Conservation (phyloP, 2,329 filamentous ascomycete genomes). For the Polytolypa hystricis region DNA sequence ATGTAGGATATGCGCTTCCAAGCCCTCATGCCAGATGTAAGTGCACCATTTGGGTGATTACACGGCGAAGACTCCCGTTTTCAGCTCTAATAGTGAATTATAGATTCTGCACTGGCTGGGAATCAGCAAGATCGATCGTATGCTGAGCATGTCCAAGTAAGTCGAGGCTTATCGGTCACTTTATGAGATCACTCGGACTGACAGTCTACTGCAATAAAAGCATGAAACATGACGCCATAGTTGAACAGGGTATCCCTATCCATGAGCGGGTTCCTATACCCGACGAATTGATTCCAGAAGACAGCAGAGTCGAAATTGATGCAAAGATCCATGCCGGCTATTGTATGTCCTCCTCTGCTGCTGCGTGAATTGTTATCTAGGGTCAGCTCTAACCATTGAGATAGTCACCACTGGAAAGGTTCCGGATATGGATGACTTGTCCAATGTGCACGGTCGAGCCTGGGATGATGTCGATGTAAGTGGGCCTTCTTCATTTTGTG, state of each 20-base stretch:
- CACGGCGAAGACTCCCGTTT: slow-evolving; percentile 7
- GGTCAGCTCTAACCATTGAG: too few species aligned
- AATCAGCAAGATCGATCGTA: slow-evolving; percentile 95
- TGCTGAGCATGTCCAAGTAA: slow-evolving; percentile 97
- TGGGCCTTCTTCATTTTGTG: too few species aligned
- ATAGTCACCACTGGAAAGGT: slow-evolving; percentile 73
- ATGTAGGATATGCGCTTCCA: slow-evolving; percentile 78
- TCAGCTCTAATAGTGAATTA: not conserved
- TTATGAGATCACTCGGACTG: not conserved
- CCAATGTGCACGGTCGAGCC: slow-evolving; percentile 70
- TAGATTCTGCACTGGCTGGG: slow-evolving; percentile 89
- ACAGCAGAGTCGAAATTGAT: slow-evolving; percentile 96
- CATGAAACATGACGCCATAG: slow-evolving; percentile 44
- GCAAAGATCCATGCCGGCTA: slow-evolving; percentile 91
- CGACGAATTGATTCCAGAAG: slow-evolving; percentile 84
- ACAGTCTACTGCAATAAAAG: slow-evolving; percentile 8
- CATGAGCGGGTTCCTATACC: slow-evolving; percentile 84
- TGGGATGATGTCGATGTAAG: slow-evolving; percentile 54
- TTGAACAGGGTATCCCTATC: slow-evolving; percentile 54
- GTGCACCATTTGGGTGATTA: slow-evolving; percentile 6
- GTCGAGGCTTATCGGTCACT: slow-evolving; percentile 17
- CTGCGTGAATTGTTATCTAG: too few species aligned
- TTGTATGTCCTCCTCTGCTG: slow-evolving; percentile 24
- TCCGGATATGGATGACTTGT: slow-evolving; percentile 70
- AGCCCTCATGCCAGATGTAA: slow-evolving; percentile 79